Evolutionary conservation across 1,139 yeast species (phyloP).

Genomic region (Casaregolazyma suthepensis): DNA sequence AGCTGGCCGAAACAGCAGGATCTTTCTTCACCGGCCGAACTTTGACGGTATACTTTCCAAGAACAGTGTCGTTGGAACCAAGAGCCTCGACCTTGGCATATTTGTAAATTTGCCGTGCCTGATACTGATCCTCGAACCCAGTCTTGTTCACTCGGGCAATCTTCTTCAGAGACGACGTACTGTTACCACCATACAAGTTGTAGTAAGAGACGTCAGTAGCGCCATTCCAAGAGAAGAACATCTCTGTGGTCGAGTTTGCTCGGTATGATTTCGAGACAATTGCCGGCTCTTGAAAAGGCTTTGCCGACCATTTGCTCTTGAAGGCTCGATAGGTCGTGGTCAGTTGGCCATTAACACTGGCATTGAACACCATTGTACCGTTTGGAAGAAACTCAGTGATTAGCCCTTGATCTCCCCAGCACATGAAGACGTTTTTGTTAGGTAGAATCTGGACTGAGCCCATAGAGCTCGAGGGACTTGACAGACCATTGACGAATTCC

Average conservation of each 20-base stretch:
- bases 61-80: background rate
- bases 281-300: conserved; percentile 35
- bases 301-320: conserved; percentile 37
- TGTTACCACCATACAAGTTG: background rate
- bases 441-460: conserved; percentile 37
- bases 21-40: background rate
- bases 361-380: conserved; percentile 34
- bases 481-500: conserved; percentile 28
- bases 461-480: conserved; percentile 35
- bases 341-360: conserved; percentile 32
- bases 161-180: background rate
- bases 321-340: conserved; percentile 38
- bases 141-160: background rate
- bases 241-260: conserved; percentile 18
- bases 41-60: background rate
- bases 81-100: conserved; percentile 1
- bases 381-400: conserved; percentile 34
- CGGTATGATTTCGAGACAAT: conserved; percentile 18
- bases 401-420: conserved; percentile 40
- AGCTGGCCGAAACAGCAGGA: background rate
- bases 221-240: conserved; percentile 40
- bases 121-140: background rate
- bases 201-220: conserved; percentile 27
- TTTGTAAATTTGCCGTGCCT: background rate
- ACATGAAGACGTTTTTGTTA: conserved; percentile 37